phyloP scores from a whole-genome alignment of 2,329 filamentous ascomycete genomes.

The Didymella glomerata region DNA sequence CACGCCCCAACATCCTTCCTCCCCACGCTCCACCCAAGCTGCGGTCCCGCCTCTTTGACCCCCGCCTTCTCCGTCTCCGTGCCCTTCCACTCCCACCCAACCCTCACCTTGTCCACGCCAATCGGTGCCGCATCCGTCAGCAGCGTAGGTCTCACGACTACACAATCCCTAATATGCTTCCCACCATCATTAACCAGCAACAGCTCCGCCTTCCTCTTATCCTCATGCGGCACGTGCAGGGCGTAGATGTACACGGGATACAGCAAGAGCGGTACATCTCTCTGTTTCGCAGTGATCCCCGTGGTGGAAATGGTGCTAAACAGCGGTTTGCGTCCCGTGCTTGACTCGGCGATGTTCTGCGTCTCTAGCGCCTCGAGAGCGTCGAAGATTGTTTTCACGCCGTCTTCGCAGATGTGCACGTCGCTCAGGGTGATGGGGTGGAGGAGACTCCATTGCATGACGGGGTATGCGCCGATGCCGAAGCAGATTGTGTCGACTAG shows the following conservation, averaged over 20 bases:
- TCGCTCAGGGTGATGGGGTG: slow-evolving; percentile 47
- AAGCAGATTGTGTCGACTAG: slow-evolving; percentile 57
- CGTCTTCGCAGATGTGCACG: slow-evolving; percentile 47
- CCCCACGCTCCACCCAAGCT: slow-evolving; percentile 50
- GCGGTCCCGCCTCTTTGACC: slow-evolving; percentile 40
- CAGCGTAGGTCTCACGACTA: slow-evolving; percentile 51
- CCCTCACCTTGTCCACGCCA: slow-evolving; percentile 41
- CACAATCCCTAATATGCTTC: slow-evolving; percentile 34
- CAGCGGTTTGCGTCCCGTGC: slow-evolving; percentile 23
- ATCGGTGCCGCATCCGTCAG: slow-evolving; percentile 43
- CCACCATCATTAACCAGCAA: slow-evolving; percentile 36
- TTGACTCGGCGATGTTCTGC: slow-evolving; percentile 9
- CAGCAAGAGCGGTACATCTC: slow-evolving; percentile 50
- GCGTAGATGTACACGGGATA: slow-evolving; percentile 49
- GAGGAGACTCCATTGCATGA: slow-evolving; percentile 31
- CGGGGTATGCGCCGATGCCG: slow-evolving; percentile 56
- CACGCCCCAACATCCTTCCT: slow-evolving; percentile 53
- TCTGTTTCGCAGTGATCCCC: no score
- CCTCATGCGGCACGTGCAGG: slow-evolving; percentile 50
- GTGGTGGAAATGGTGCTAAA: slow-evolving; percentile 52
- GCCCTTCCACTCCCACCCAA: slow-evolving; percentile 44
- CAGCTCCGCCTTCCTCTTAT: slow-evolving; percentile 51
- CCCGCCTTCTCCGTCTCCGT: slow-evolving; percentile 8
- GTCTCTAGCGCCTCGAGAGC: slow-evolving; percentile 38
- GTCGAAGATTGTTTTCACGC: slow-evolving; percentile 40